Base-by-base conservation (phyloP, 2,329 filamentous ascomycete genomes). In the Botrytis porri region DNA sequence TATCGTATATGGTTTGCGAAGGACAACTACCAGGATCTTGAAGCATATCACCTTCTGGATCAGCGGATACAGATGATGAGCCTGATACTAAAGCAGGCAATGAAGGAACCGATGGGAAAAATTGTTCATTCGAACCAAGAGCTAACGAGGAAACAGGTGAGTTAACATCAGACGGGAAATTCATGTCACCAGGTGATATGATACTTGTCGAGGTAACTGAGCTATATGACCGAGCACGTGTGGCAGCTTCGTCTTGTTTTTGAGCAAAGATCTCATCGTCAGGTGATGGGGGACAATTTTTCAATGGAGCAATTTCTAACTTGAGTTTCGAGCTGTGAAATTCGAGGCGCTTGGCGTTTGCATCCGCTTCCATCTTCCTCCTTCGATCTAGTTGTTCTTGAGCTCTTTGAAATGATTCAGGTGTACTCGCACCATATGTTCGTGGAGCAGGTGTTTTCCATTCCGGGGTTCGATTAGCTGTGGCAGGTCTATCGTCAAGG, bases 1-100 rank as follows among this genome's bases (percentile, higher is more conserved):
- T 79, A 48, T 74, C 76, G 29, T 76, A 74, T 18, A 72, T 73
- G 29, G 74, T 65, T 32, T 78, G 74, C 7, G 75, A 79, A 84
- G 85, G 79, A 87, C 88, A 25, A 86, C 77, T 5, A 84, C 87
- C 45, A 16, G 86, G 87, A 35, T 82, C 83, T 71, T 85, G 82
- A 4, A 90, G 82, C 57, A 89, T 87, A 66, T 91, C 89, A 1
- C 86, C 87, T 75, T 91, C 89, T 35, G 86, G 83, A 76, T 90
- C 89, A 1, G 87, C 88, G 22, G 88, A 91, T 16, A 90, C 85
- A 3, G 89, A 91, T 77, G 88, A 90, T 14, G 88, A 88, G 18
- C 89, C 88, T 73, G 89, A 91, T 18, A 91, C 83, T 12, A 91
- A 82, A 10, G 89, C 88, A 18, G 89, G 89, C 4, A 91, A 81